Percentiles rank a stretch among this genome's conserved stretches.
Conservation (phyloP, 2,329 filamentous ascomycete genomes). For the Pseudogymnoascus sp. region DNA sequence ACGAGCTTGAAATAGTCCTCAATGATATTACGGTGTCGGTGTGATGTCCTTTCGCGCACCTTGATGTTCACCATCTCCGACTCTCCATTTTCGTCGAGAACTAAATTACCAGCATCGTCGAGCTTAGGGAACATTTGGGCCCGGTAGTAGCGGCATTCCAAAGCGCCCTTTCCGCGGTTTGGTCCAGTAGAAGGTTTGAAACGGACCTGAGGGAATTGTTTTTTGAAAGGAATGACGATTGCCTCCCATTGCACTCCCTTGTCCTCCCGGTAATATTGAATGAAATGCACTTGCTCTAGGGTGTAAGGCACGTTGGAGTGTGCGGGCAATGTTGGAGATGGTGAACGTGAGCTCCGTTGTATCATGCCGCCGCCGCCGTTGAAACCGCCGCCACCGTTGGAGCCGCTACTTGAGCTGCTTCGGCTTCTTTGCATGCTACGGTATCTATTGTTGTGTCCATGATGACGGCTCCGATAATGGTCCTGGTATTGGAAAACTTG, state of each 20-base stretch:
- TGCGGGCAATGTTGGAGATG: background rate
- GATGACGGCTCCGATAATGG: too few relatives aligned
- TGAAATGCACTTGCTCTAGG: conserved; percentile 9
- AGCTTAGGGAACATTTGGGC: background rate
- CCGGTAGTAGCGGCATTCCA: conserved; percentile 10
- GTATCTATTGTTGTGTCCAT: too few relatives aligned
- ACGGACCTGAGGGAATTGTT: background rate
- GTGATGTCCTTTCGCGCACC: background rate
- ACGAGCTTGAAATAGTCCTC: conserved; percentile 8
- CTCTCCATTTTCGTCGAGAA: background rate
- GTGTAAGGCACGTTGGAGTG: conserved; percentile 2
- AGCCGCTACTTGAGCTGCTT: background rate
- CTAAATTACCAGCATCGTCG: conserved; percentile 2
- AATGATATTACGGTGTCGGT: background rate
- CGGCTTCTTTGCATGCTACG: background rate
- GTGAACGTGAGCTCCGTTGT: background rate
- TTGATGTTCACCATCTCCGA: background rate
- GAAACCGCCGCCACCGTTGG: too few relatives aligned
- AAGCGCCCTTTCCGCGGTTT: background rate
- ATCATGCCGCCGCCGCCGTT: too few relatives aligned
- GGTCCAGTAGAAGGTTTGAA: background rate
- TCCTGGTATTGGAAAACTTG: too few relatives aligned
- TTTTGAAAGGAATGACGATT: background rate
- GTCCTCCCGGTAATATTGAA: conserved; percentile 9
- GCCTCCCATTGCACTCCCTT: background rate